phyloP scores from a whole-genome alignment of 352 stramenopile species.

The Phytopythium delawarense region DNA sequence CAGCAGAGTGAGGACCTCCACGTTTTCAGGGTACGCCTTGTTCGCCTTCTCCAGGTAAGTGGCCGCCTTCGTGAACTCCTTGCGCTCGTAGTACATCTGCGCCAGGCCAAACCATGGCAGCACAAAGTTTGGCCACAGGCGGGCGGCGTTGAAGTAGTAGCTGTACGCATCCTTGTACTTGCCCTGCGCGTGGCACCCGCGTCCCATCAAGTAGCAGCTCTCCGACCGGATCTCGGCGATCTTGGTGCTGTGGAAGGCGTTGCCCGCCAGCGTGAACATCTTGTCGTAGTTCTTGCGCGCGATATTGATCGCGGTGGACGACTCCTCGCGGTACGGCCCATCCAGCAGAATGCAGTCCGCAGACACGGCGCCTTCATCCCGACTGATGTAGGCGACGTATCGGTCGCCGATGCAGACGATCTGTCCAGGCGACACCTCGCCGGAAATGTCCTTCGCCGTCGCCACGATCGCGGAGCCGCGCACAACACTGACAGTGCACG shows the following conservation, averaged over 20 bases:
- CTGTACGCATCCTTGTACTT: constrained; percentile 96
- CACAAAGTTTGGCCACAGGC: constrained; percentile 84
- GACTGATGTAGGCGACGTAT: constrained; percentile 88
- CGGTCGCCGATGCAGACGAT: constrained; percentile 92
- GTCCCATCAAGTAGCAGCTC: constrained; percentile 95
- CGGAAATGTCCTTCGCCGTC: constrained; percentile 85
- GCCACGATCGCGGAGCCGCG: constrained; percentile 81
- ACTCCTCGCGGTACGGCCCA: constrained; percentile 78
- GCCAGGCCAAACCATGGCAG: constrained; percentile 81
- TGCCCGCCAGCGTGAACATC: constrained; percentile 87
- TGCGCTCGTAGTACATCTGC: constrained; percentile 90
- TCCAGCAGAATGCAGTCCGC: constrained; percentile 68
- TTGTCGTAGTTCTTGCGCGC: constrained; percentile 89
- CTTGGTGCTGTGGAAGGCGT: constrained; percentile 87
- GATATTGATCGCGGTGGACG: constrained; percentile 49
- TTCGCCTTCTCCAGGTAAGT: constrained; percentile 88
- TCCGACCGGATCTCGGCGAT: constrained; percentile 93
- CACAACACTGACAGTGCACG: constrained; percentile 83
- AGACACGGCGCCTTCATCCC: constrained; percentile 53
- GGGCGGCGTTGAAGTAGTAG: constrained; percentile 94
- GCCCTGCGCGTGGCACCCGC: constrained; percentile 91
- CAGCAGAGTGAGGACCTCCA: constrained; percentile 79
- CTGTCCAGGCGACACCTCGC: constrained; percentile 88
- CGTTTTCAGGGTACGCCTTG: constrained; percentile 86
- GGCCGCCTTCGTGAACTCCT: constrained; percentile 76